Base-by-base conservation (phyloP, 768 basidiomycete species). In the Polyporus arcularius region DNA sequence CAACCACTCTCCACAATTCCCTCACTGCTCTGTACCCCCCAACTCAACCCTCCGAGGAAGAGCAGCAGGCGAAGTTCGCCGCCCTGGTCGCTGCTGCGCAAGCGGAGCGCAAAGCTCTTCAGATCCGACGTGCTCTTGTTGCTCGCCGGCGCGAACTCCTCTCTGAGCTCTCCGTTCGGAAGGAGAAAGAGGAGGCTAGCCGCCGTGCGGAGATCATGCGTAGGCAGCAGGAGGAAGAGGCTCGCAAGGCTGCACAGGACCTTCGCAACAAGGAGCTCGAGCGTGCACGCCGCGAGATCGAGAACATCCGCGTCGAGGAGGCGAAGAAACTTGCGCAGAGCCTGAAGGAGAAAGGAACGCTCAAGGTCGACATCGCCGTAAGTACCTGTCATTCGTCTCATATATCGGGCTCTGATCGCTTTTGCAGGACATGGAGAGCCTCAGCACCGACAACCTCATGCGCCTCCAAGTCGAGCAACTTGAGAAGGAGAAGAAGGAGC, bases 401-500 rank as follows among this genome's bases (percentile, higher is more conserved):
- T 14, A 7, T 48, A 15, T 48, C 11, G 10, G 28, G 21, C 4
- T 4, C 14, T 48, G 21, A 48, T 26, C 21, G 11, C 11, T 31
- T 53, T 32, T 35, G 56, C 54, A 94, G 90, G 88, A 90, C 70
- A 81, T 95, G 73, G 90, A 93, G 67, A 86, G 85, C 53, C 80
- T 91, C 62, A 93, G 93, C 73, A 94, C 94, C 9, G 89, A 92
- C 68, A 85, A 86, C 49, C 84, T 98, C 63, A 89, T 98, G 73
- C 85, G 83, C 32, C 85, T 97, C 66, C 95, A 97, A 73, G 94
- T 97, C 40, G 88, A 94, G 65, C 94, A 98, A 71, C 82, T 98
- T 47, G 97, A 97, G 78, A 97, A 96, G 78, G 96, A 98, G 78
- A 96, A 95, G 82, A 89, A 86, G 68, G 91, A 94, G 66, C 79